phyloP scores from a whole-genome alignment of 805 yeast species.

The Wickerhamomyces tratensis region DNA sequence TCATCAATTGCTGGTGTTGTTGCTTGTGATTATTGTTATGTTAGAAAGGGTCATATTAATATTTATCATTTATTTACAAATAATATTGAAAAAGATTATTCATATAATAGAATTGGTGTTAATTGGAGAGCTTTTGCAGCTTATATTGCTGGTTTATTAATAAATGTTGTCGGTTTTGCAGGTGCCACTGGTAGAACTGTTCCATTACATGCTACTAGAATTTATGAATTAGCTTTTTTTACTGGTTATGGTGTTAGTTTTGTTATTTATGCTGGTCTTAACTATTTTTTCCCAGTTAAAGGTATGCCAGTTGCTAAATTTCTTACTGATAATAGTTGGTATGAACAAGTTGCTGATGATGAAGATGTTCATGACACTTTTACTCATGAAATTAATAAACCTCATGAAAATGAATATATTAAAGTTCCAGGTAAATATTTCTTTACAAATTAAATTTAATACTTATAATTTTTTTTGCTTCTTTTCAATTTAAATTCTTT shows the following conservation, averaged over 20 bases:
- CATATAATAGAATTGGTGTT: slow-evolving; percentile 47
- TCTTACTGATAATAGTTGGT: slow-evolving; percentile 43
- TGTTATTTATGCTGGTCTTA: slow-evolving; percentile 38
- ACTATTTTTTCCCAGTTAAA: slow-evolving; percentile 37
- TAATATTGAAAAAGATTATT: slow-evolving; percentile 32
- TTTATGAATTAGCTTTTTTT: slow-evolving; percentile 63
- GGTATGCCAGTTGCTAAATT: slow-evolving; percentile 27
- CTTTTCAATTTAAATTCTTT: too few relatives aligned
- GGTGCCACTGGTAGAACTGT: slow-evolving; percentile 65
- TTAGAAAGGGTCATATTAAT: slow-evolving; percentile 57
- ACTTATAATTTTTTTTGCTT: too few relatives aligned
- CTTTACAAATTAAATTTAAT: too few relatives aligned
- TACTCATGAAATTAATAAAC: slow-evolving; percentile 5
- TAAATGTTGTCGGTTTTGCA: slow-evolving; percentile 76
- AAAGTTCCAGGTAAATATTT: too few relatives aligned
- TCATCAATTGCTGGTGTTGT: slow-evolving; percentile 71
- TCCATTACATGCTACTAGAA: slow-evolving; percentile 70
- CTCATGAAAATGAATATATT: slow-evolving; percentile 12
- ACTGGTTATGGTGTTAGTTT: slow-evolving; percentile 57
- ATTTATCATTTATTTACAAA: slow-evolving; percentile 51
- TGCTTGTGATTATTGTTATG: slow-evolving; percentile 52
- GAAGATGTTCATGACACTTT: slow-evolving; percentile 4
- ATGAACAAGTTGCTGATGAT: slow-evolving; percentile 29
- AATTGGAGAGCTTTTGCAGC: slow-evolving; percentile 78
- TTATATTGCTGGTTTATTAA: slow-evolving; percentile 64